Conservation (phyloP, 805 yeast genomes). For the Kodamaea sagamina region DNA sequence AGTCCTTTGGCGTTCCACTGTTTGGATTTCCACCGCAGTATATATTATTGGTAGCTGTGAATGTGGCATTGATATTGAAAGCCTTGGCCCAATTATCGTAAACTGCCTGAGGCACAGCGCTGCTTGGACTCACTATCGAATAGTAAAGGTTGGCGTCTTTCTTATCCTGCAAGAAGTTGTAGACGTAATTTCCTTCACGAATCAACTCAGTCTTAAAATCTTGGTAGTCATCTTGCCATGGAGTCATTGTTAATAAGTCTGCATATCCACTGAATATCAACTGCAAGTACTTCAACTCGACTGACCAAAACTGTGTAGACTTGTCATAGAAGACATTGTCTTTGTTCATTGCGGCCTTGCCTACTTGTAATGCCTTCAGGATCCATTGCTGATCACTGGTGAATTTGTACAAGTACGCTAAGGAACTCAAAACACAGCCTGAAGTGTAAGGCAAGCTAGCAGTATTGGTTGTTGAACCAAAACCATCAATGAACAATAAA, state of each 20-base stretch:
- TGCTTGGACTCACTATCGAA: slow-evolving; percentile 14
- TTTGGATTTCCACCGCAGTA: slow-evolving; percentile 14
- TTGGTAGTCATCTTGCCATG: slow-evolving; percentile 6
- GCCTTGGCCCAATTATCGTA: slow-evolving; percentile 7
- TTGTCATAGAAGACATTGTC: slow-evolving; percentile 19
- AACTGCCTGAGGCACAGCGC: not conserved
- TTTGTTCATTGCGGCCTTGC: slow-evolving; percentile 18
- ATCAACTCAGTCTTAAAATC: slow-evolving; percentile 15
- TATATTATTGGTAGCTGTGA: not conserved
- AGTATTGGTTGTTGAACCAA: slow-evolving; percentile 16
- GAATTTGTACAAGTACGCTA: slow-evolving; percentile 20
- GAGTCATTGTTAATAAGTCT: slow-evolving; percentile 19
- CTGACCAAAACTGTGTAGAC: slow-evolving; percentile 23
- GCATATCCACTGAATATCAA: slow-evolving; percentile 26
- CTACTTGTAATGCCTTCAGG: slow-evolving; percentile 21
- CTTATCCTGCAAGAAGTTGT: slow-evolving; percentile 18
- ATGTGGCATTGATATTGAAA: slow-evolving; percentile 1
- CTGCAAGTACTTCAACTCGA: slow-evolving; percentile 24
- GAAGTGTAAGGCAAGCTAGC: slow-evolving; percentile 34
- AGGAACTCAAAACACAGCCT: slow-evolving; percentile 26
- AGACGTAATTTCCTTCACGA: slow-evolving; percentile 19
- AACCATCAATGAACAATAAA: slow-evolving; percentile 27
- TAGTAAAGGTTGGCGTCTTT: slow-evolving; percentile 16
- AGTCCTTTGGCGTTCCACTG: slow-evolving; percentile 13
- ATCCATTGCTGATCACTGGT: slow-evolving; percentile 19